A percentile compares a stretch with the other conserved stretches of the same genome.
These are phyloP conservation scores for Talaromyces sp. DNA, from an alignment of 2,329 filamentous ascomycete genomes.

Conservation along the genomic window DNA sequence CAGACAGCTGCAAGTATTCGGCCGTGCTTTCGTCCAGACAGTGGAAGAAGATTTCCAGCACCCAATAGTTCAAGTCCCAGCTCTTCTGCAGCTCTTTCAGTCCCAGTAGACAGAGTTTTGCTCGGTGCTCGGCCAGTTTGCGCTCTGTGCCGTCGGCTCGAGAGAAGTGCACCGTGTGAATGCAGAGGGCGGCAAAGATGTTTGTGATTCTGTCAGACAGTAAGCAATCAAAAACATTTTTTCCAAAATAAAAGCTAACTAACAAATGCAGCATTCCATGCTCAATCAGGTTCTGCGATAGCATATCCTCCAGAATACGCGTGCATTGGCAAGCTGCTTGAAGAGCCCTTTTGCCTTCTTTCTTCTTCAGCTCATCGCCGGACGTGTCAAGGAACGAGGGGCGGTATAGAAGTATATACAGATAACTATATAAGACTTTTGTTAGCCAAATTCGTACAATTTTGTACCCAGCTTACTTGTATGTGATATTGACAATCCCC, in stretches of 20 bases:
- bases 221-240: background rate
- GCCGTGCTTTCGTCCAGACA: conserved; percentile 44
- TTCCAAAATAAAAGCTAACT: conserved; percentile 1
- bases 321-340: conserved; percentile 44
- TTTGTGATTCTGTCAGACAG: conserved; percentile 34
- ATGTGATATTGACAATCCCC: conserved; percentile 40
- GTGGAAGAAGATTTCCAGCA: conserved; percentile 45
- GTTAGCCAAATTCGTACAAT: background rate
- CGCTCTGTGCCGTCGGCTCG: conserved; percentile 30
- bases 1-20: conserved; percentile 27
- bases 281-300: conserved; percentile 38
- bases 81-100: conserved; percentile 45
- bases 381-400: conserved; percentile 35
- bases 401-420: conserved; percentile 43
- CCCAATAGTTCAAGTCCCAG: conserved; percentile 48
- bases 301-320: conserved; percentile 45
- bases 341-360: conserved; percentile 36
- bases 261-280: conserved; percentile 43
- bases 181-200: conserved; percentile 44
- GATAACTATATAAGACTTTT: conserved; percentile 25
- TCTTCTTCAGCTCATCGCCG: conserved; percentile 18
- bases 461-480: conserved; percentile 29
- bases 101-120: conserved; percentile 44
- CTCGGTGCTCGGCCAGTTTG: conserved; percentile 45
- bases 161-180: conserved; percentile 43